These are phyloP conservation scores for Pleurotus citrinopileatus DNA, from an alignment of 768 basidiomycete species.

Conservation along the genomic window DNA sequence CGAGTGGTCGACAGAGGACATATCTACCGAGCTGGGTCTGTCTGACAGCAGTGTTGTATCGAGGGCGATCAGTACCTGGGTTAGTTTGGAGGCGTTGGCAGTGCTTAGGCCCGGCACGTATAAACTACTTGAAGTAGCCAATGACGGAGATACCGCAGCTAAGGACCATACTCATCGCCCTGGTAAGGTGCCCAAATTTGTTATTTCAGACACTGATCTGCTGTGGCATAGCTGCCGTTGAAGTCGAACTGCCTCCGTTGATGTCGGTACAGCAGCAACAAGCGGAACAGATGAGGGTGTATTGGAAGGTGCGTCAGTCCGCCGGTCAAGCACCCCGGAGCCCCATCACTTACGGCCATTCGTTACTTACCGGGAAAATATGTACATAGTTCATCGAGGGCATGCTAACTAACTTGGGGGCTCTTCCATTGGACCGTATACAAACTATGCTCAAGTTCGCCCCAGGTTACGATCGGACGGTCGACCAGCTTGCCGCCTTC, in stretches of 20 bases:
- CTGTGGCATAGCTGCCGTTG: constrained; percentile 21
- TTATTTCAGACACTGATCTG: background rate
- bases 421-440: constrained; percentile 76
- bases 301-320: constrained; percentile 79
- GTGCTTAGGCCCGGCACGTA: constrained; percentile 61
- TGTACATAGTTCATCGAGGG: constrained; percentile 75
- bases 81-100: constrained; percentile 76
- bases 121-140: constrained; percentile 59
- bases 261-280: constrained; percentile 68
- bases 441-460: constrained; percentile 86
- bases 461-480: constrained; percentile 74
- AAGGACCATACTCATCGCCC: constrained; percentile 18
- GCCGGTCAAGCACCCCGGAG: too few relatives aligned
- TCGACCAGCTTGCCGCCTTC: constrained; percentile 76
- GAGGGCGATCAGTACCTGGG: constrained; percentile 82
- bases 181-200: constrained; percentile 18
- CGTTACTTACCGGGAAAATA: background rate
- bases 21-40: constrained; percentile 60
- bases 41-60: constrained; percentile 63
- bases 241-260: constrained; percentile 44
- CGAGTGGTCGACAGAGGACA: constrained; percentile 68
- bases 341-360: background rate
- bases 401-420: constrained; percentile 85
- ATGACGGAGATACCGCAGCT: constrained; percentile 34
- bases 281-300: constrained; percentile 82